Evolutionary conservation across 257 asterid species (phyloP).

Genomic region (Anisodus acutangulus): DNA sequence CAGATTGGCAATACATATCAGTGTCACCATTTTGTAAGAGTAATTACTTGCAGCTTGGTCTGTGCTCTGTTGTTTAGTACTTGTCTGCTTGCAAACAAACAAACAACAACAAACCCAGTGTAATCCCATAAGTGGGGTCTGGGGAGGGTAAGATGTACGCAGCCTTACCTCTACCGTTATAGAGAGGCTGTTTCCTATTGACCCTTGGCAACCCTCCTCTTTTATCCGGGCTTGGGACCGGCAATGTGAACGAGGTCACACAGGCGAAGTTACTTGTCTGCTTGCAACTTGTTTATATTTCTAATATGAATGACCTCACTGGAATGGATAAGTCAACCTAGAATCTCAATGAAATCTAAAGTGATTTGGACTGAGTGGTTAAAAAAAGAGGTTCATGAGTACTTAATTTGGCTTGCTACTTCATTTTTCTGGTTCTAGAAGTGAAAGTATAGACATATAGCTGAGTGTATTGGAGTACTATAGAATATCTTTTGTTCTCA

Average conservation of each 20-base stretch:
- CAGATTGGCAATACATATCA: background rate
- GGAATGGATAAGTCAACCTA: background rate
- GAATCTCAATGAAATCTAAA: background rate
- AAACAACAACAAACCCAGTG: no score
- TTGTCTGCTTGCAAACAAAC: background rate
- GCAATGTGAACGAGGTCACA: no score
- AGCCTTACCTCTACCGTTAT: no score
- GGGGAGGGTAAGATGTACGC: no score
- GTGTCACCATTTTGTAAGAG: background rate
- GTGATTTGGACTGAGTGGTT: background rate
- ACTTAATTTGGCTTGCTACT: background rate
- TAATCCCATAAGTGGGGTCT: no score
- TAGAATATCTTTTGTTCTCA: conserved; percentile 3
- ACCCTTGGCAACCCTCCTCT: no score
- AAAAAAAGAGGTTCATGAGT: background rate
- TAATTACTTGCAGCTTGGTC: background rate
- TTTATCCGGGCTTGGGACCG: no score
- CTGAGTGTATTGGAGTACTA: background rate
- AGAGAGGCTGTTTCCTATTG: no score
- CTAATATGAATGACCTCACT: background rate
- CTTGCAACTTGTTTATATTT: background rate
- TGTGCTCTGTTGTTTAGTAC: background rate
- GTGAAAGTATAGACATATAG: background rate
- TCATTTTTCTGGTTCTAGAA: conserved; percentile 1
- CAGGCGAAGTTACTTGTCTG: background rate